phyloP scores from a whole-genome alignment of 192 early-diverging fungal species.

The Funneliformis geosporum region DNA sequence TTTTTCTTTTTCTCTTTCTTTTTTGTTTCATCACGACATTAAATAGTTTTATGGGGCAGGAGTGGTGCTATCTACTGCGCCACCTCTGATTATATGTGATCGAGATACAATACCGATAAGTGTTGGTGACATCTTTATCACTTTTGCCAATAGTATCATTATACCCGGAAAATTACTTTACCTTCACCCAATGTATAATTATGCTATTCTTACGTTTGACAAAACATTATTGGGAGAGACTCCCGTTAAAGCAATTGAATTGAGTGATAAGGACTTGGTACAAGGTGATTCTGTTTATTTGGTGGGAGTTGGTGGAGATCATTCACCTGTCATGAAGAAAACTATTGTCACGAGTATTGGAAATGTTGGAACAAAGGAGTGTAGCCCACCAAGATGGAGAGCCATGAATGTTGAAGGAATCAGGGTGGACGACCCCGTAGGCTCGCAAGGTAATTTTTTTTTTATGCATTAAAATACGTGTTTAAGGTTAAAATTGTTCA shows the following conservation, averaged over 20 bases:
- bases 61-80: constrained; percentile 75
- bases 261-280: constrained; percentile 57
- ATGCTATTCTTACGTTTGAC: constrained; percentile 83
- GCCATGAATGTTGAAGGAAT: constrained; percentile 62
- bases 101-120: constrained; percentile 79
- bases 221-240: constrained; percentile 71
- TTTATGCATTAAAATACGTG: no score
- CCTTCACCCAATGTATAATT: constrained; percentile 88
- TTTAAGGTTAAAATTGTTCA: no score
- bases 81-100: constrained; percentile 80
- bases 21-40: neutral
- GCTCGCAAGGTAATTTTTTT: constrained; percentile 49
- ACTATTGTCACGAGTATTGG: constrained; percentile 60
- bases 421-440: constrained; percentile 67
- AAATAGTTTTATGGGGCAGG: constrained; percentile 64
- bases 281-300: constrained; percentile 67
- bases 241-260: constrained; percentile 61
- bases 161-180: constrained; percentile 83
- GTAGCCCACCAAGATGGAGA: constrained; percentile 65
- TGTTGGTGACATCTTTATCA: constrained; percentile 78
- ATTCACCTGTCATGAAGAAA: constrained; percentile 59
- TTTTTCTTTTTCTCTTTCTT: neutral
- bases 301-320: constrained; percentile 57
- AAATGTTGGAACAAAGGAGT: constrained; percentile 69
- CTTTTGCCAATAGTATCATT: constrained; percentile 84